A percentile compares a stretch with the other conserved stretches of the same genome.
Conservation (phyloP, 208 protist genomes). For the Trypanosoma platydactyli region DNA sequence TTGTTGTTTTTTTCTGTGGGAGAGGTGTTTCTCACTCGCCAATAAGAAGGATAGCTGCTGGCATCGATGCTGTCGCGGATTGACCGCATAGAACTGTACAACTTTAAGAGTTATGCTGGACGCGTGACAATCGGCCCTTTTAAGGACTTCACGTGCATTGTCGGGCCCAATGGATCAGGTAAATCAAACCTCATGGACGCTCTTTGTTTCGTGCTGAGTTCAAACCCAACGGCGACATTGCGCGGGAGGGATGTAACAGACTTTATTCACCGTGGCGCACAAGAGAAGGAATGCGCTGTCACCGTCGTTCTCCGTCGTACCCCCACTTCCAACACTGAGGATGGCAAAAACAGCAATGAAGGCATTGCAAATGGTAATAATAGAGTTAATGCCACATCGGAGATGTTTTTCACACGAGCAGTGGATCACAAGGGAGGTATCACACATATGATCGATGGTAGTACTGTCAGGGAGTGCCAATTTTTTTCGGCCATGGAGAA, state of each 20-base stretch:
- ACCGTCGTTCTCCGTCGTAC: conserved; percentile 75
- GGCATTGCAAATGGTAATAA: conserved; percentile 6
- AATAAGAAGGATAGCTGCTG: not conserved
- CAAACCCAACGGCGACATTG: conserved; percentile 54
- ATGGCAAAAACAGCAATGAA: not conserved
- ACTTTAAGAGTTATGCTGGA: conserved; percentile 99
- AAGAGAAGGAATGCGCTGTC: conserved; percentile 57
- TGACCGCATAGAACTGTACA: conserved; percentile 93
- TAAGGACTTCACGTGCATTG: conserved; percentile 97
- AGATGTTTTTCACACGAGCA: conserved; percentile 78
- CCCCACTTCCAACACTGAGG: not conserved
- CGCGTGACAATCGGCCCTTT: conserved; percentile 96
- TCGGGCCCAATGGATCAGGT: conserved; percentile 98
- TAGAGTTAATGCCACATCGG: conserved; percentile 11
- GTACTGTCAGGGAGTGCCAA: conserved; percentile 63
- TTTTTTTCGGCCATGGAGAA: conserved; percentile 82
- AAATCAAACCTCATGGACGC: conserved; percentile 99
- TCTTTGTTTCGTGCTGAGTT: conserved; percentile 97
- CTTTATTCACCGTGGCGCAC: conserved; percentile 88
- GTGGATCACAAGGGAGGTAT: conserved; percentile 60
- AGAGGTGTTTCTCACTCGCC: no score
- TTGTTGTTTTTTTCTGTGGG: conserved; percentile 14
- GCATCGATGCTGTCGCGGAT: conserved; percentile 65
- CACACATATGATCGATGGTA: conserved; percentile 78
- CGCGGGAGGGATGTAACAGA: conserved; percentile 87